A percentile compares a stretch with the other conserved stretches of the same genome.
Evolutionary conservation across 2,329 filamentous ascomycete species (phyloP).

Genomic region (Aaosphaeria arxii): DNA sequence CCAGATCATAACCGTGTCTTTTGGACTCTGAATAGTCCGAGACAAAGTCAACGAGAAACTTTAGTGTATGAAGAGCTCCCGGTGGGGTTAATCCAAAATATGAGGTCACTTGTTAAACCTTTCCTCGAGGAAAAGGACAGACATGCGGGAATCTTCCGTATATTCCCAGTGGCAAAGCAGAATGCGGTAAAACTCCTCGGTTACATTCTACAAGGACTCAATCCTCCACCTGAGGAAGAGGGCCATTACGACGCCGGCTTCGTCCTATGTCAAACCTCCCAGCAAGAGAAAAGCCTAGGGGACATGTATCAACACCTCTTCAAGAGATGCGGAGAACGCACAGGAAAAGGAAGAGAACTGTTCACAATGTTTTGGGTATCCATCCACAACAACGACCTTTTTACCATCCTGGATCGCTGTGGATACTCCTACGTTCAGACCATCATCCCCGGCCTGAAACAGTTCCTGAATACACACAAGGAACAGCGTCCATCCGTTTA

Average conservation of each 20-base stretch:
- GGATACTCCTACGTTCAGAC: constrained; percentile 1
- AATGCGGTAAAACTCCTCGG: too few relatives aligned
- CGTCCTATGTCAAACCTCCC: constrained; percentile 1
- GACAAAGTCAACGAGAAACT: too few relatives aligned
- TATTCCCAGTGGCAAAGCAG: too few relatives aligned
- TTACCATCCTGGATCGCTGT: constrained; percentile 6
- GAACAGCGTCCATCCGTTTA: constrained; percentile 9
- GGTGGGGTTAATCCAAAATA: too few relatives aligned
- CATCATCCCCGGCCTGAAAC: constrained; percentile 4
- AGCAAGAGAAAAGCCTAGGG: constrained; percentile 5
- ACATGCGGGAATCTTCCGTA: too few relatives aligned
- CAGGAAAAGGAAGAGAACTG: neutral
- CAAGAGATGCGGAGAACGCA: neutral
- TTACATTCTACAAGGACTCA: neutral
- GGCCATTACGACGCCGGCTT: constrained; percentile 19
- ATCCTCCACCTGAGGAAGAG: neutral
- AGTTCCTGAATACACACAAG: constrained; percentile 6
- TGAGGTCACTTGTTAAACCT: too few relatives aligned
- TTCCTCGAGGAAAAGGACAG: too few relatives aligned
- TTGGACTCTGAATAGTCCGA: too few relatives aligned
- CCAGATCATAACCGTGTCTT: too few relatives aligned
- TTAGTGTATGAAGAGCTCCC: too few relatives aligned
- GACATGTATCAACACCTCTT: constrained; percentile 11
- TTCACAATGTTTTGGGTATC: constrained; percentile 11
- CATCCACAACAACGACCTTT: constrained; percentile 2